Evolutionary conservation across 768 basidiomycete species (phyloP).

Genomic region (Galerina marginata): DNA sequence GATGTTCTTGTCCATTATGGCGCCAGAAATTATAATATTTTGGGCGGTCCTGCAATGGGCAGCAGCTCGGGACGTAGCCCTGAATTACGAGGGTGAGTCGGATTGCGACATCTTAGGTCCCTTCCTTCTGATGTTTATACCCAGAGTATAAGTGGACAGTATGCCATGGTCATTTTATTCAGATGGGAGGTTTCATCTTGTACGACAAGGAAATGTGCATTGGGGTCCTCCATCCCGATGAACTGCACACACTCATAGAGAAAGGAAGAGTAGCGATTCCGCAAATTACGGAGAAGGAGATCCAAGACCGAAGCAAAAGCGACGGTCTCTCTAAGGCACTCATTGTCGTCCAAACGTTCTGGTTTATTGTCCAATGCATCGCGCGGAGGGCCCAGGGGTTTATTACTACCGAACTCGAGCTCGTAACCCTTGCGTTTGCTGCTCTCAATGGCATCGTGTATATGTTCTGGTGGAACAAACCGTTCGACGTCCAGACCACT

Average conservation of each 20-base stretch:
- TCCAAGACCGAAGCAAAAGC: conserved; percentile 18
- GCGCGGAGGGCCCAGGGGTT: conserved; percentile 25
- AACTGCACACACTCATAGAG: neutral
- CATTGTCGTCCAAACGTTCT: conserved; percentile 32
- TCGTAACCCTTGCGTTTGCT: conserved; percentile 37
- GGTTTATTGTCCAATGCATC: conserved; percentile 36
- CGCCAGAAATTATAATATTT: too few species aligned
- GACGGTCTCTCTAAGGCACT: conserved; percentile 34
- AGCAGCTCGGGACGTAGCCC: too few species aligned
- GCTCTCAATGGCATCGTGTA: conserved; percentile 32
- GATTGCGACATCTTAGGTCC: too few species aligned
- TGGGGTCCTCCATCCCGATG: too few species aligned
- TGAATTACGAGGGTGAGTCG: too few species aligned
- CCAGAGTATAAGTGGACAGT: too few species aligned
- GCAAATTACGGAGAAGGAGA: conserved; percentile 7
- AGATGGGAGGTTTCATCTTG: too few species aligned
- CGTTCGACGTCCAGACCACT: conserved; percentile 30
- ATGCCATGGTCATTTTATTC: too few species aligned
- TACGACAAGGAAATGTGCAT: too few species aligned
- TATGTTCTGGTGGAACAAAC: conserved; percentile 41
- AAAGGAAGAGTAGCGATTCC: conserved; percentile 3
- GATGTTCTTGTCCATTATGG: too few species aligned
- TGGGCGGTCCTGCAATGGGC: too few species aligned
- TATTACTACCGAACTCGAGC: conserved; percentile 35
- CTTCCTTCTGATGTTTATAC: too few species aligned